Base-by-base conservation (phyloP, 2,329 filamentous ascomycete genomes). In the Ophiocordyceps camponoti-leonardi region DNA sequence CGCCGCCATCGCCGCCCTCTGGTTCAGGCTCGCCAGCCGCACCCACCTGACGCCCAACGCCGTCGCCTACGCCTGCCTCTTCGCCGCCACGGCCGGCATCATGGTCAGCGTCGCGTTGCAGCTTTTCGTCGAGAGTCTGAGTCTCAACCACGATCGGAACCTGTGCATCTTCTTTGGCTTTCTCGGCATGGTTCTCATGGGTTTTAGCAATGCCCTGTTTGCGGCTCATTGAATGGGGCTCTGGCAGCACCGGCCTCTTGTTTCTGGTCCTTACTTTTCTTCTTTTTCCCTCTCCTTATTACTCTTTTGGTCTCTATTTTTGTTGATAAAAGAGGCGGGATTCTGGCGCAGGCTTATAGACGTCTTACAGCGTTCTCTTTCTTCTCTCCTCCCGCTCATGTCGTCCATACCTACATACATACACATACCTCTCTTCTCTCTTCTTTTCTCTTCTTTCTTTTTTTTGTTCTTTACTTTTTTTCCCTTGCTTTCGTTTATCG, bases 61-160 rank as follows among this genome's bases (percentile, higher is more conserved):
- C n/a, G 68, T 69, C n/a, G 71, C 71, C 0, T 90, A 92, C 56
- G 85, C 81, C 0, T 75, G 75, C 45, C 81, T 96, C 65, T 98
- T 98, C 66, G 88, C 86, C 7, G 68, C 80, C 11, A 96, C 90
- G 0, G 80, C 87, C 1, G 92, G 92, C 1, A 93, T 98, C 54
- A 96, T 98, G 92, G 81, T 86, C 26, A 92, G 83, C 54, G 92
- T 98, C 28, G 87, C 83, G 3, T 64, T 98, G 57, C 85, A 93
- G 63, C 68, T 98, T 7, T 90, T 95, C 56, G 81, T 83, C 4
- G 88, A 98, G 67, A 83, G 82, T 52, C 61, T 94, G 58, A 83
- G 81, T 47, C 64, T 95, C 57, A 88, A 86, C 52, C 86, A 93
- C 65, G 81, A 81, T 56, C 72, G 81, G 49, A 79, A 80, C 49